These are phyloP conservation scores for Floccularia luteovirens DNA, from an alignment of 768 basidiomycete genomes.

Conservation along the genomic window DNA sequence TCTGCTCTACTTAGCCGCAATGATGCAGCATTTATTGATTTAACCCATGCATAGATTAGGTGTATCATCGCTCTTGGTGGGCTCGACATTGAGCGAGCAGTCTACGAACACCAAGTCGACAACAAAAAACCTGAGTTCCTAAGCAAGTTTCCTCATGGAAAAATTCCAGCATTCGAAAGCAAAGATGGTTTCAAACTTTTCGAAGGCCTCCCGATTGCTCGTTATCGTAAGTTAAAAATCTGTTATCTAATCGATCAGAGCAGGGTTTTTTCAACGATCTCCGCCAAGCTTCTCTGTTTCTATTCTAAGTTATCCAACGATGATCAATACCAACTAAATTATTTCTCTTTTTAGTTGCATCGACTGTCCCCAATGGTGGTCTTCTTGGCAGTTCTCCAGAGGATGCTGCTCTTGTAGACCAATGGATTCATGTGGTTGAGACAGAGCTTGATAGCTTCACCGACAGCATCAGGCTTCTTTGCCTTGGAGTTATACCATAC, in stretches of 20 bases:
- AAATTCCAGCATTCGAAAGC: conserved; percentile 79
- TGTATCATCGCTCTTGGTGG: conserved; percentile 57
- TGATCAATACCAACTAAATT: not conserved
- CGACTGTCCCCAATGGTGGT: conserved; percentile 66
- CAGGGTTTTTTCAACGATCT: not conserved
- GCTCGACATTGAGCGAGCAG: conserved; percentile 45
- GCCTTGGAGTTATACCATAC: conserved; percentile 56
- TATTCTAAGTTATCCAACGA: not conserved
- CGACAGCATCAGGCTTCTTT: conserved; percentile 29
- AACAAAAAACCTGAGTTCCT: conserved; percentile 69
- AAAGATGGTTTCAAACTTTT: conserved; percentile 72
- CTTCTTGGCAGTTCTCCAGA: conserved; percentile 62
- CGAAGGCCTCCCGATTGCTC: conserved; percentile 77
- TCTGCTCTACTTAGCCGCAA: not conserved
- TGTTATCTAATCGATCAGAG: conserved; percentile 23
- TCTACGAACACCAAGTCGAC: conserved; percentile 53
- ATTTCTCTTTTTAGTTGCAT: conserved; percentile 47
- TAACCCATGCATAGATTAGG: too few species aligned
- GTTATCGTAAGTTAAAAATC: conserved; percentile 69
- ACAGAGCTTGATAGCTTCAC: conserved; percentile 43
- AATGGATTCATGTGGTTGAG: conserved; percentile 79
- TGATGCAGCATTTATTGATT: conserved; percentile 5
- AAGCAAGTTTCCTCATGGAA: conserved; percentile 71
- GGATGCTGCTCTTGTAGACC: conserved; percentile 72
- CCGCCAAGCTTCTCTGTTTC: not conserved